Evolutionary conservation across 805 yeast genomes (phyloP).

Genomic region (Schizosaccharomyces cryophilus): DNA sequence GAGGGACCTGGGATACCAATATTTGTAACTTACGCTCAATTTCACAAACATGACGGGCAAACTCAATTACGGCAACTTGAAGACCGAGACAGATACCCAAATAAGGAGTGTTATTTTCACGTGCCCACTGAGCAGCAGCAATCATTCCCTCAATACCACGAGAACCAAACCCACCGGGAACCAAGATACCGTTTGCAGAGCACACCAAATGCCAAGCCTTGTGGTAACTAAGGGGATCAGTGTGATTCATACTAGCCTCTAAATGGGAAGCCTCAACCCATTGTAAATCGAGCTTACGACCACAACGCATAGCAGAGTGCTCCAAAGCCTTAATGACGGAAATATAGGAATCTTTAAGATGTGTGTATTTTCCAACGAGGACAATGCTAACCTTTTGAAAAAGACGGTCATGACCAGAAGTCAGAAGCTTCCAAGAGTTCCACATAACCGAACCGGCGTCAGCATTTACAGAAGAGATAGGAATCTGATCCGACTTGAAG

Average conservation of each 20-base stretch:
- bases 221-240: constrained; percentile 60
- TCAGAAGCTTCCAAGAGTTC: constrained; percentile 54
- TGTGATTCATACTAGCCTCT: constrained; percentile 30
- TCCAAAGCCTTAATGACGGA: constrained; percentile 89
- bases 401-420: constrained; percentile 50
- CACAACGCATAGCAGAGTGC: constrained; percentile 79
- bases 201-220: constrained; percentile 88
- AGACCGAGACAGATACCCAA: constrained; percentile 93
- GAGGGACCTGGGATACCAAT: background rate
- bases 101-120: constrained; percentile 81
- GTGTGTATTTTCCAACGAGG: constrained; percentile 88
- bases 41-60: constrained; percentile 57
- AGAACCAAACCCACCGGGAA: constrained; percentile 94
- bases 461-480: constrained; percentile 25
- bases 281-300: constrained; percentile 57
- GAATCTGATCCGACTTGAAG: constrained; percentile 30
- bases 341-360: constrained; percentile 80
- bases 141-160: constrained; percentile 98
- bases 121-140: constrained; percentile 92
- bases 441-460: constrained; percentile 47
- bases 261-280: constrained; percentile 93
- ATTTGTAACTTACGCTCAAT: constrained; percentile 37
- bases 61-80: constrained; percentile 91
- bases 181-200: constrained; percentile 85
- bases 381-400: constrained; percentile 81